These are phyloP conservation scores for Chalaropsis ovoidea DNA, from an alignment of 2,329 filamentous ascomycete species.

Conservation along the genomic window DNA sequence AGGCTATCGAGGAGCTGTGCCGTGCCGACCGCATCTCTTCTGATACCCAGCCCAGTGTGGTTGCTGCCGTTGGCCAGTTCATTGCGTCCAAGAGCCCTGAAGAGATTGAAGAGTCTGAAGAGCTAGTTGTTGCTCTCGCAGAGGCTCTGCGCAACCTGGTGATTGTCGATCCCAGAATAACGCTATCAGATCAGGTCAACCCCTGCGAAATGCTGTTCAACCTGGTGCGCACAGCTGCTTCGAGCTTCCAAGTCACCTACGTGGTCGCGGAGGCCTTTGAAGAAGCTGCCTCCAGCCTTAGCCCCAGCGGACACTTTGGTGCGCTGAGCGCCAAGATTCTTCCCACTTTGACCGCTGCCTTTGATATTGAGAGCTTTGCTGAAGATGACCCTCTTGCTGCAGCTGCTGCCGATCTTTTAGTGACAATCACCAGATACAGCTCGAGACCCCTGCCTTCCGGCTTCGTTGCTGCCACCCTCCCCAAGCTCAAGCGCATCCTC, in stretches of 20 bases:
- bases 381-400: constrained; percentile 77
- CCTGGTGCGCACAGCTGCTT: constrained; percentile 76
- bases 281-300: constrained; percentile 62
- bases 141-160: constrained; percentile 80
- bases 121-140: constrained; percentile 80
- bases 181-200: constrained; percentile 59
- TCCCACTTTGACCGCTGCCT: constrained; percentile 76
- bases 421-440: constrained; percentile 70
- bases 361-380: constrained; percentile 77
- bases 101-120: constrained; percentile 80
- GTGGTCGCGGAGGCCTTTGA: constrained; percentile 86
- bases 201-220: constrained; percentile 79
- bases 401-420: constrained; percentile 74
- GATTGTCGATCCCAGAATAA: constrained; percentile 63
- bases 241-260: constrained; percentile 83
- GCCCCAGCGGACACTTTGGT: constrained; percentile 59
- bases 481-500: constrained; percentile 73
- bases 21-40: constrained; percentile 42
- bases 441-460: constrained; percentile 75
- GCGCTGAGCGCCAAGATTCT: constrained; percentile 76
- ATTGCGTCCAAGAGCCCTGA: constrained; percentile 68
- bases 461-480: constrained; percentile 75
- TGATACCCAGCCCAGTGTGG: constrained; percentile 51
- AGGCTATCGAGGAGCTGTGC: constrained; percentile 63
- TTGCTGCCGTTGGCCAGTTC: constrained; percentile 59